These are phyloP conservation scores for Starmera dryadoides DNA, from an alignment of 805 yeast genomes.

Conservation along the genomic window DNA sequence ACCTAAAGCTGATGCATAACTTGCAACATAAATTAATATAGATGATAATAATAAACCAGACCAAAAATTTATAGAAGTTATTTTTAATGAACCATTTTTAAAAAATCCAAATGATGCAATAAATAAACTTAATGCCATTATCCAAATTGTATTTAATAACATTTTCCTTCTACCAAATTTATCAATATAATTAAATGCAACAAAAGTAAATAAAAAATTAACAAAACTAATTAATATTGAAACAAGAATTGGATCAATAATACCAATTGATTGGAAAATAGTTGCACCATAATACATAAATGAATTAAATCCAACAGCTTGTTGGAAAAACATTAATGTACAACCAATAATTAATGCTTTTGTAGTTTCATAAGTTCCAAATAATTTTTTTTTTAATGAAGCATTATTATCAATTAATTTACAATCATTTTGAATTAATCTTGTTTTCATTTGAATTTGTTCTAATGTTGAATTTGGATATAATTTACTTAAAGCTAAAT, in stretches of 20 bases:
- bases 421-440: constrained; percentile 39
- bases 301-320: constrained; percentile 55
- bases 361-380: constrained; percentile 21
- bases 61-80: constrained; percentile 1
- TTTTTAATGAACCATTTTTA: constrained; percentile 1
- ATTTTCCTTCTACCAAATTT: constrained; percentile 38
- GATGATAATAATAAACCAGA: constrained; percentile 21
- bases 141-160: constrained; percentile 34
- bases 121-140: constrained; percentile 29
- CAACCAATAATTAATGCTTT: constrained; percentile 40
- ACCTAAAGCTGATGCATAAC: constrained; percentile 37
- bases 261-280: constrained; percentile 44
- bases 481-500: constrained; percentile 35
- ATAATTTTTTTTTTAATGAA: constrained; percentile 4
- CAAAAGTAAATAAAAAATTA: constrained; percentile 47
- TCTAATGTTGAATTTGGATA: constrained; percentile 33
- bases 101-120: constrained; percentile 24
- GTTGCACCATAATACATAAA: constrained; percentile 58
- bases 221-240: constrained; percentile 48
- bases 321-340: constrained; percentile 49
- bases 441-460: constrained; percentile 39
- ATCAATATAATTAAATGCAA: constrained; percentile 44
- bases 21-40: constrained; percentile 29
- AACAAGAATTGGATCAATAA: constrained; percentile 46
- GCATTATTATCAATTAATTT: neutral